These are phyloP conservation scores for Flammula alnicola DNA, from an alignment of 1,284 basidiomycete species.

Conservation along the genomic window DNA sequence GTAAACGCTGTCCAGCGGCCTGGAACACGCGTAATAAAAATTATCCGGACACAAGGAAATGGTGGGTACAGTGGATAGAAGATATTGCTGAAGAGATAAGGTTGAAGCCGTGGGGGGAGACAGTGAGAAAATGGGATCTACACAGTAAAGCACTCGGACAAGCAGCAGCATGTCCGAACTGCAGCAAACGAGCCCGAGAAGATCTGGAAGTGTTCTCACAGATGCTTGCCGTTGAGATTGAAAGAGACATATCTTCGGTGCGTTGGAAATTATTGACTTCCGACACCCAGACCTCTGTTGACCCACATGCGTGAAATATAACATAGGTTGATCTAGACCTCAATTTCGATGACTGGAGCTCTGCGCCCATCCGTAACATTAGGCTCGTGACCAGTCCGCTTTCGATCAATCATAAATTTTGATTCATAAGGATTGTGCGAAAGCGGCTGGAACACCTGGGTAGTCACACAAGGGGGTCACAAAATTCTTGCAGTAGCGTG, in stretches of 20 bases:
- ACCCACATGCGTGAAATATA: too few species aligned
- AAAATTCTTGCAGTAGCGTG: not conserved
- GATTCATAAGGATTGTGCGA: too few species aligned
- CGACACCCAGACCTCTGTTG: too few species aligned
- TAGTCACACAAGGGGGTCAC: not conserved
- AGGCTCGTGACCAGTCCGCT: not conserved
- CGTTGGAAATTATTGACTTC: too few species aligned
- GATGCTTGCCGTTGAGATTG: conserved; percentile 33
- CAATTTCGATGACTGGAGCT: conserved; percentile 27
- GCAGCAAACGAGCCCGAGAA: conserved; percentile 26
- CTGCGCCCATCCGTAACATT: conserved; percentile 4
- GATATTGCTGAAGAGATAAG: conserved; percentile 29
- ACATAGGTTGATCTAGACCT: conserved; percentile 28
- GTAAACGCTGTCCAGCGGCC: conserved; percentile 27
- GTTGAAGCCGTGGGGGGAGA: conserved; percentile 34
- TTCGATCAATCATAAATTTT: not conserved
- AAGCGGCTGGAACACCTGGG: not conserved
- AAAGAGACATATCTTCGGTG: conserved; percentile 34
- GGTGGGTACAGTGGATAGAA: conserved; percentile 37
- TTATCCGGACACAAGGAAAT: conserved; percentile 29
- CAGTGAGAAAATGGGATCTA: conserved; percentile 33
- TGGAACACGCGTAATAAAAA: conserved; percentile 18
- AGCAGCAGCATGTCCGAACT: conserved; percentile 29
- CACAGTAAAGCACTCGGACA: conserved; percentile 26
- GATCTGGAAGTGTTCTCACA: conserved; percentile 34